Percentiles rank a stretch among this genome's conserved stretches.
Conservation (phyloP, 768 basidiomycete genomes). For the Tricholoma bakamatsutake region DNA sequence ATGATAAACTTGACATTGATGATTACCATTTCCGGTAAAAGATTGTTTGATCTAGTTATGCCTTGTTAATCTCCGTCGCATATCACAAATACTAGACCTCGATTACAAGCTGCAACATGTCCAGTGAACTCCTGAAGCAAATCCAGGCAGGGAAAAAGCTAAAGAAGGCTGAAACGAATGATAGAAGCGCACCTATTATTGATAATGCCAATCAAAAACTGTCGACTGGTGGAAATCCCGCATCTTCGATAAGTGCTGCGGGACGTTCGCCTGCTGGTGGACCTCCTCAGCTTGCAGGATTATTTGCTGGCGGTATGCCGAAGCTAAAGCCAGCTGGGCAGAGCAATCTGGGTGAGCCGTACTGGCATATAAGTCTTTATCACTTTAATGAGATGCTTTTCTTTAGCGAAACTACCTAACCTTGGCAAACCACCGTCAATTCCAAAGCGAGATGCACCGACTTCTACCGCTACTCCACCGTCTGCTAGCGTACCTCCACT, state of each 20-base stretch:
- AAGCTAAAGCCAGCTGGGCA: slow-evolving; percentile 81
- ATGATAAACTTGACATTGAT: slow-evolving; percentile 13
- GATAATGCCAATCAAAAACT: slow-evolving; percentile 37
- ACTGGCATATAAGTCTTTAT: background rate
- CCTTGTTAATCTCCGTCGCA: background rate
- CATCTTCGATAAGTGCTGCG: slow-evolving; percentile 29
- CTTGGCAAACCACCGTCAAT: slow-evolving; percentile 64
- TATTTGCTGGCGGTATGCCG: slow-evolving; percentile 91
- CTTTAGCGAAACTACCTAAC: slow-evolving; percentile 51
- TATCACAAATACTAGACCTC: background rate
- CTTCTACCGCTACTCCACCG: slow-evolving; percentile 21
- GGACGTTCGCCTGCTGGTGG: slow-evolving; percentile 28
- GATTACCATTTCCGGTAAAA: slow-evolving; percentile 19
- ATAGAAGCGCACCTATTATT: slow-evolving; percentile 65
- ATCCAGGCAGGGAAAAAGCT: slow-evolving; percentile 80
- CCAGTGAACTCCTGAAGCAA: slow-evolving; percentile 68
- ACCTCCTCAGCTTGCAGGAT: slow-evolving; percentile 75
- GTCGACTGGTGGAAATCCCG: slow-evolving; percentile 33
- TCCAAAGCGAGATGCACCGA: slow-evolving; percentile 41
- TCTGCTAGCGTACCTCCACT: slow-evolving; percentile 26
- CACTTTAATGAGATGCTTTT: background rate
- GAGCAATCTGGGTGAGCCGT: slow-evolving; percentile 43
- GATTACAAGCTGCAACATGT: slow-evolving; percentile 40
- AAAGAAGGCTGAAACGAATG: slow-evolving; percentile 80
- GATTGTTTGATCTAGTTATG: slow-evolving; percentile 2